A percentile compares a stretch with the other conserved stretches of the same genome.
Conservation (phyloP, 768 basidiomycete genomes). For the Myochromella boudieri region DNA sequence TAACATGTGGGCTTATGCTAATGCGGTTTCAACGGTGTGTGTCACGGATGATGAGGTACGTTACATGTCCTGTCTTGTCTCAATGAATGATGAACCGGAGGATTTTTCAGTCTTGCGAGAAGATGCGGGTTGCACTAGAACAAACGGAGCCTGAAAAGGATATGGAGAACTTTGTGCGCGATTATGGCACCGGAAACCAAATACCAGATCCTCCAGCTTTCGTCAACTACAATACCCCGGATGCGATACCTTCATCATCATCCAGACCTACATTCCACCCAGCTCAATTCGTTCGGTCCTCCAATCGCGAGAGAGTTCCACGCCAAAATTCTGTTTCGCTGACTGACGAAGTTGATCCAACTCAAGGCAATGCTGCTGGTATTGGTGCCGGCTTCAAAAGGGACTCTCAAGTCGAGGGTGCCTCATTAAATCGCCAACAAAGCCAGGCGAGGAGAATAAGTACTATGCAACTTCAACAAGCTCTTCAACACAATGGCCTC, state of each 20-base stretch:
- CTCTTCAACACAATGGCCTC: constrained; percentile 24
- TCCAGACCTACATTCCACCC: constrained; percentile 55
- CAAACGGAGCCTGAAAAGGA: constrained; percentile 86
- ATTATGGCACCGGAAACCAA: constrained; percentile 83
- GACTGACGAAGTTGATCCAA: constrained; percentile 38
- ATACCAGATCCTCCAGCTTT: constrained; percentile 90
- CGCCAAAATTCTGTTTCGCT: constrained; percentile 28
- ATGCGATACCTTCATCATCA: constrained; percentile 61
- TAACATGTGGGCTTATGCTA: constrained; percentile 94
- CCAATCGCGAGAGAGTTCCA: constrained; percentile 38
- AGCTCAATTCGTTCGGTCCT: constrained; percentile 50
- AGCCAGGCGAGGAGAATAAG: constrained; percentile 26
- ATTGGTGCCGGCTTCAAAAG: constrained; percentile 61
- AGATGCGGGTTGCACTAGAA: constrained; percentile 82
- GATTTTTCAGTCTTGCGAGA: constrained; percentile 79
- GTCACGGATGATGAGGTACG: constrained; percentile 93
- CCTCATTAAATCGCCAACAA: constrained; percentile 30
- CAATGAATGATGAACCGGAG: constrained; percentile 2
- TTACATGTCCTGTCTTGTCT: constrained; percentile 6
- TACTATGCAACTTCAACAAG: constrained; percentile 17
- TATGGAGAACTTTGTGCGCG: constrained; percentile 84
- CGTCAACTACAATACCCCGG: constrained; percentile 75
- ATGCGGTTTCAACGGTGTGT: constrained; percentile 93
- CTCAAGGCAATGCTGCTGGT: constrained; percentile 58
- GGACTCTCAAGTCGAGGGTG: constrained; percentile 32